Evolutionary conservation across 495 filamentous ascomycete species (phyloP).

Genomic region (Penicillium pulvis): DNA sequence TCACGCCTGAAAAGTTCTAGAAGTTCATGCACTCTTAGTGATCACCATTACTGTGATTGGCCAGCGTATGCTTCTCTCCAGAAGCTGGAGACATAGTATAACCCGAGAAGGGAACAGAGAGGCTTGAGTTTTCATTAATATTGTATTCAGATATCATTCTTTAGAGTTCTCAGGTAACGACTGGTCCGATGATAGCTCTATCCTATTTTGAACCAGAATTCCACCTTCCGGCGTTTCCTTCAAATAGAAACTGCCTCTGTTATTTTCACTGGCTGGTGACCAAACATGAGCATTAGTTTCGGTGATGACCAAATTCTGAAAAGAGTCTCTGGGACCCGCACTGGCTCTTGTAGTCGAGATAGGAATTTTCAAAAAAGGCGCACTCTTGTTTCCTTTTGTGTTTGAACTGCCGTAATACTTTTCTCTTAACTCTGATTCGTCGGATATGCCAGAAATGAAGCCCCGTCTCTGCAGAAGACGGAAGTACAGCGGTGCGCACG

Average conservation of each 20-base stretch:
- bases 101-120: background rate
- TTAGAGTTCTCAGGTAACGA: background rate
- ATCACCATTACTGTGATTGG: background rate
- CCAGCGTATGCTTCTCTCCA: background rate
- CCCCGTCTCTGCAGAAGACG: conserved; percentile 1
- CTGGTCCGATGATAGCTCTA: background rate
- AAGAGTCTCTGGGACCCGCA: conserved; percentile 1
- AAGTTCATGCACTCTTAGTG: background rate
- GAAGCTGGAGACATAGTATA: background rate
- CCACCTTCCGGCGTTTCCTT: background rate
- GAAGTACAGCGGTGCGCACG: background rate
- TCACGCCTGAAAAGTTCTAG: too few relatives aligned
- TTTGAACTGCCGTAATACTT: background rate
- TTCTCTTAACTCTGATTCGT: background rate
- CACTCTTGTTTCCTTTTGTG: background rate
- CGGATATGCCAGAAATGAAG: background rate
- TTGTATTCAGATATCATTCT: background rate
- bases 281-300: background rate
- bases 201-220: background rate
- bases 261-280: background rate
- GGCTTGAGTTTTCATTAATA: background rate
- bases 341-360: background rate
- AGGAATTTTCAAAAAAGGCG: background rate
- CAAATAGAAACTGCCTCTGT: background rate
- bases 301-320: background rate